Evolutionary conservation across 2,329 filamentous ascomycete species (phyloP).

Genomic region (Elsinoe fawcettii): DNA sequence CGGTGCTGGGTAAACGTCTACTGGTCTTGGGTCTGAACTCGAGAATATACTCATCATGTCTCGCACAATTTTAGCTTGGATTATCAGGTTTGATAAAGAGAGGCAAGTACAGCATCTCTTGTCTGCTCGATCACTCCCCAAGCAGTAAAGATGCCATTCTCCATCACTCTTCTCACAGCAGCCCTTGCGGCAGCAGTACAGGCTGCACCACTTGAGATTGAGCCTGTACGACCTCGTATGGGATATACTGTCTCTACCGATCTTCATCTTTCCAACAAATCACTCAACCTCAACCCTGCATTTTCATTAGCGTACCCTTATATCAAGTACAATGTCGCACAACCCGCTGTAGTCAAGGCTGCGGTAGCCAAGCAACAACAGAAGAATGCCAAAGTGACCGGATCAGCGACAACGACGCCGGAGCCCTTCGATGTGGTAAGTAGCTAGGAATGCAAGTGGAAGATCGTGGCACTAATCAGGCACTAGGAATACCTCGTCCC

Average conservation of each 20-base stretch:
- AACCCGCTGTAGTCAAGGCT: constrained; percentile 4
- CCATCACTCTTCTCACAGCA: background rate
- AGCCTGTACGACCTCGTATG: constrained; percentile 8
- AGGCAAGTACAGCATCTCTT: constrained; percentile 10
- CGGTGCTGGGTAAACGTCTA: constrained; percentile 14
- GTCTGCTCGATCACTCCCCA: constrained; percentile 6
- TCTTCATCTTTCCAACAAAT: background rate
- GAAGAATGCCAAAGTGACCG: background rate
- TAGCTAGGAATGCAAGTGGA: background rate
- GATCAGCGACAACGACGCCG: constrained; percentile 9
- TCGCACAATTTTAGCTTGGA: constrained; percentile 1
- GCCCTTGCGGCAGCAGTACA: background rate
- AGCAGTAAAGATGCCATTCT: background rate
- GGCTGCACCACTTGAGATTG: background rate
- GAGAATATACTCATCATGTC: constrained; percentile 6
- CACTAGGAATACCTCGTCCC: constrained; percentile 44
- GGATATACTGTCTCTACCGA: constrained; percentile 7
- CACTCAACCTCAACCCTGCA: constrained; percentile 8
- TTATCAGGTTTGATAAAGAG: constrained; percentile 13
- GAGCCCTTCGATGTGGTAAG: constrained; percentile 11
- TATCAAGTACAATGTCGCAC: constrained; percentile 7
- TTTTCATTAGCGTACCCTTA: constrained; percentile 10
- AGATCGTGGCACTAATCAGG: background rate
- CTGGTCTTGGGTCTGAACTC: background rate
- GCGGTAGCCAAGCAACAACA: constrained; percentile 7